Evolutionary conservation across 495 filamentous ascomycete species (phyloP), one percentile per base, ranked within the genome.

Genomic region (Letharia lupina): DNA sequence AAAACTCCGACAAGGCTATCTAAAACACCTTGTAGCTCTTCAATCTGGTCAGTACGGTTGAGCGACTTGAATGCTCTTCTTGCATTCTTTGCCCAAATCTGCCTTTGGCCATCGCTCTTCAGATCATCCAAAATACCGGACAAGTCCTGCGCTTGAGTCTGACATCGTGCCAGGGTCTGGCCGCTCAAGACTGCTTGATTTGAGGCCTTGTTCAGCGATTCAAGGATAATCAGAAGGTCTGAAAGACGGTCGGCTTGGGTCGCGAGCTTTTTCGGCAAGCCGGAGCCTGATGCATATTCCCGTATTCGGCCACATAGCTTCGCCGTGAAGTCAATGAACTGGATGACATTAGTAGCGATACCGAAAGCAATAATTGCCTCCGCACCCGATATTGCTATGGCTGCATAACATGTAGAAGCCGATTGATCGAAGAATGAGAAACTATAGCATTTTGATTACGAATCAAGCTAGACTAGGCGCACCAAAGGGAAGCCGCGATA

Each of bases 281-380:
- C 54, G 4, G 62, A 44, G 16, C 35, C 62, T n/a, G 35, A 44
- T 42, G 66, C 65, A 33, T 70, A 70, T 23, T 68, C 68, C 33
- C 35, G 45, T 35, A 70, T 65, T 44, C 66, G 61, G 31, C 58
- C 28, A 35, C 65, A 67, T 28, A 70, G 57, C 28, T 48, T 70
- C 4, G 48, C 18, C 7, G 62, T 64, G 56, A 71, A 70, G 2
- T 70, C 41, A 28, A 71, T 57, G 37, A 71, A 66, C 33, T 66
- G 67, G 7, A 71, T 16, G 12, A 67, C 48, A 45, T 70, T 70
- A 39, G 58, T 65, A 13, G 69, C 69, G 13, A 67, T 44, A 18
- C 67, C 63, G n/a, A 70, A 11, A 2, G 68, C 61, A 23, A 68
- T 50, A 13, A 70, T 16, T 12, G 39, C 68, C 54, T 70, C 66